Evolutionary conservation across 371 early-diverging fungal genomes (phyloP).

Genomic region (Entomophthora muscae): DNA sequence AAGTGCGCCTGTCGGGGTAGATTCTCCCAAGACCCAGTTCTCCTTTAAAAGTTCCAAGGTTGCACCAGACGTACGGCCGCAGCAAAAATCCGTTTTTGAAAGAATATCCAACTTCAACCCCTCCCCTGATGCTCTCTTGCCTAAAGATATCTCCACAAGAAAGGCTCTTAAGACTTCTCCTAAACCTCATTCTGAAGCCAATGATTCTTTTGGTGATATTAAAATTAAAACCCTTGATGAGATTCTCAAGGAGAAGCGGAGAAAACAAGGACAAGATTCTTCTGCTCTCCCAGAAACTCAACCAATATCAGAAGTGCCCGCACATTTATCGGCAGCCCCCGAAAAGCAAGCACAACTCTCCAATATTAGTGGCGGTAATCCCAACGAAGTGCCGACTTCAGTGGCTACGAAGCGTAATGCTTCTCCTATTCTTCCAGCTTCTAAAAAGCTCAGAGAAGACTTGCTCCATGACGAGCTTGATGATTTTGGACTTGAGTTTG

Average conservation of each 20-base stretch:
- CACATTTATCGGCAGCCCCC: not conserved
- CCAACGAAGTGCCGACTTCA: not conserved
- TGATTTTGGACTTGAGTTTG: not conserved
- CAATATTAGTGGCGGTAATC: not conserved
- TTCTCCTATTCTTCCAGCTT: not conserved
- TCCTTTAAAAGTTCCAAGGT: not conserved
- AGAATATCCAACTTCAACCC: not conserved
- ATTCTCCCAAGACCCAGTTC: not conserved
- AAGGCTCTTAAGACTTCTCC: not conserved
- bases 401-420: not conserved
- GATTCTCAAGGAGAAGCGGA: constrained; percentile 2
- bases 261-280: not conserved
- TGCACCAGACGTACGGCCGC: not conserved
- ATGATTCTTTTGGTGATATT: not conserved
- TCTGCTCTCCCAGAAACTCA: not conserved
- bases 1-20: not conserved
- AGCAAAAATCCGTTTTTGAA: not conserved
- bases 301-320: not conserved
- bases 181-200: not conserved
- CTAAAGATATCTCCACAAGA: not conserved
- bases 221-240: constrained; percentile 1
- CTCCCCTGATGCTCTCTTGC: not conserved
- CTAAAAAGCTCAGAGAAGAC: not conserved
- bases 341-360: not conserved
- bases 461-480: not conserved